Percentiles rank a stretch among this genome's conserved stretches.
These are phyloP conservation scores for Berberis thunbergii DNA, from an alignment of 164 flowering plant genomes.

Conservation along the genomic window DNA sequence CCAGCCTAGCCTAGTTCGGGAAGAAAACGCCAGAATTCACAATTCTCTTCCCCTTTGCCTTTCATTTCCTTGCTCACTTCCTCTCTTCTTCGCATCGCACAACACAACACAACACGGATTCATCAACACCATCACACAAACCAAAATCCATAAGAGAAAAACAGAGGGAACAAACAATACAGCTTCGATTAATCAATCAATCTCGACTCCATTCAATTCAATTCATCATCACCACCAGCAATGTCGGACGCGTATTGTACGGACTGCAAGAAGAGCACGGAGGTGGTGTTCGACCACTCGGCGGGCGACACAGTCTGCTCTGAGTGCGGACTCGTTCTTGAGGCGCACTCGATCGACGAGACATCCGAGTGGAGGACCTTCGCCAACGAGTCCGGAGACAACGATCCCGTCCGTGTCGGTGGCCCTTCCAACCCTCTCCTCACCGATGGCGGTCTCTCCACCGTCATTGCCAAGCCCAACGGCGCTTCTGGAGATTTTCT, in stretches of 20 bases:
- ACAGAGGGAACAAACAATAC: too few relatives aligned
- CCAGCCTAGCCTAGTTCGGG: too few relatives aligned
- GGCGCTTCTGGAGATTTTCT: conserved; percentile 28
- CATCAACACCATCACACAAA: too few relatives aligned
- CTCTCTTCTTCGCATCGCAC: too few relatives aligned
- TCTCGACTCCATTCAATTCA: too few relatives aligned
- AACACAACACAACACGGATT: too few relatives aligned
- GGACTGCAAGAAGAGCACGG: conserved; percentile 24
- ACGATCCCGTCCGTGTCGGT: conserved; percentile 29
- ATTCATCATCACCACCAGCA: too few relatives aligned
- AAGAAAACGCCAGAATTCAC: too few relatives aligned
- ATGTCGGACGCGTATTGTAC: conserved; percentile 12
- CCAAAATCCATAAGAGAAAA: too few relatives aligned
- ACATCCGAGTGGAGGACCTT: conserved; percentile 36
- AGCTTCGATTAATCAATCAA: too few relatives aligned
- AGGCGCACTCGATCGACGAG: conserved; percentile 28
- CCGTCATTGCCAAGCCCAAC: conserved; percentile 33
- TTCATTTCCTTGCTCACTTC: too few relatives aligned
- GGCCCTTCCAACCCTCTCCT: conserved; percentile 25
- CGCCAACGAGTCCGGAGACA: conserved; percentile 23
- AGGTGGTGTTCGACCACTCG: conserved; percentile 25
- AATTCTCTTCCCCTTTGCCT: too few relatives aligned
- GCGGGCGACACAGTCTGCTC: conserved; percentile 28
- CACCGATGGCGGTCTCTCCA: conserved; percentile 29
- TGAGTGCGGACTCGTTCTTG: conserved; percentile 28